Evolutionary conservation across 2,329 filamentous ascomycete genomes (phyloP), one percentile per base, ranked within the genome.

Genomic region (Davidsoniella neocaledoniae): DNA sequence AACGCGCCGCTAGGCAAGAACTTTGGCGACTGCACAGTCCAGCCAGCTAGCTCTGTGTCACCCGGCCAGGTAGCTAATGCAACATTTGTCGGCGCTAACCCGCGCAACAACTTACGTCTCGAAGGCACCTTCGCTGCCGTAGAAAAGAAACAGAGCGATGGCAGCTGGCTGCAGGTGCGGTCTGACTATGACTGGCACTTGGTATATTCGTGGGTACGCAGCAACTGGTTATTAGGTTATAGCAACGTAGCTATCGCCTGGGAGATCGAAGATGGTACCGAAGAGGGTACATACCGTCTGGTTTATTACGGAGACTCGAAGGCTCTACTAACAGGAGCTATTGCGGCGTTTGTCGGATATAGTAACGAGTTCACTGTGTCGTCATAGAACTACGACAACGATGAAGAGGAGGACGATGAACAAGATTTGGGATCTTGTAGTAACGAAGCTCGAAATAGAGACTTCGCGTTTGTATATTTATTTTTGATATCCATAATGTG

Each of bases 271-370:
- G 60, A 63, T 14, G 58, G 72, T 54, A 72, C 71, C 17, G 67
- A 70, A 53, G 64, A 63, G 1, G 88, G 88, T 0, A 76, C 73
- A 44, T 96, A 94, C 64, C 70, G 87, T 21, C 64, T 94, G 43
- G 76, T 71, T 65, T 96, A 95, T 60, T 90, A 80, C 64, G 90
- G 90, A 0, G 87, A 95, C 64, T 70, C 77, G 2, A 95, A 88
- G 73, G 69, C 69, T 14, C 36, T 51, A 5, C 57, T 79, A 9
- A 59, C 74, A 25, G 75, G 70, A 1, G 79, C 58, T 1, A 77
- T 91, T 38, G 74, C 67, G 38, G 62, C 73, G 2, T 91, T 94
- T 66, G 76, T 83, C 56, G 85, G 83, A 0, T 69, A 69, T 7
- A 83, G 80, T 58, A 68, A 69, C 44, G 63, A 62, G 48, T 83